Evolutionary conservation across 2,329 filamentous ascomycete genomes (phyloP), one percentile per base, ranked within the genome.

Genomic region (Epichloe sp.): DNA sequence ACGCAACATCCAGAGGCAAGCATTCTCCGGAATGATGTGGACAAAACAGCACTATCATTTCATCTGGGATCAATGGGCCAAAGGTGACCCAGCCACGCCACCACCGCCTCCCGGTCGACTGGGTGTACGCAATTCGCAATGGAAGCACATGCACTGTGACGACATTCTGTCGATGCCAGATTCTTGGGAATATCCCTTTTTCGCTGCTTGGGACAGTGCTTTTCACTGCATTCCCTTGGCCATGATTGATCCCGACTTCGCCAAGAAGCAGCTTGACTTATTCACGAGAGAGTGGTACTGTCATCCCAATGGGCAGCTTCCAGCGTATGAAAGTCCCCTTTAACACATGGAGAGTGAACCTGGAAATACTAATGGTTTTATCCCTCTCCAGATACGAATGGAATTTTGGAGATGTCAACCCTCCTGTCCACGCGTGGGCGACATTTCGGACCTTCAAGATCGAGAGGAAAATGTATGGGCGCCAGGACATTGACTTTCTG

Each of bases 231-330:
- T 97, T 59, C 88, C 90, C 0, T 71, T 97, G 54, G 87, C 93
- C 40, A 96, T 97, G 90, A 90, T 97, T 56, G 91, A 97, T 61
- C 93, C 91, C 0, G 91, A 96, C 42, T 96, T 96, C 61, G 90
- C 91, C 51, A 97, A 97, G 79, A 96, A 95, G 73, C 91, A 97
- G 69, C 81, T 97, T 47, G 93, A 97, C 64, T 72, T 97, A 42
- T 91, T 97, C 65, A 97, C 91, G 2, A 79, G 91, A 61, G 93
- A 97, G 71, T 97, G 91, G 93, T 97, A 96, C 73, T 95, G 93
- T 78, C 91, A 97, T 68, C 91, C 91, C 15, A 97, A 97, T 61
- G 93, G 91, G 44, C 91, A 97, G 68, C 73, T 97, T 38, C 88
- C 90, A 48, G 90, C 91, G 59, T 93, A 83, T 65, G 74, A 14